Base-by-base conservation (phyloP, 2,329 filamentous ascomycete genomes). In the Graphium sp. region DNA sequence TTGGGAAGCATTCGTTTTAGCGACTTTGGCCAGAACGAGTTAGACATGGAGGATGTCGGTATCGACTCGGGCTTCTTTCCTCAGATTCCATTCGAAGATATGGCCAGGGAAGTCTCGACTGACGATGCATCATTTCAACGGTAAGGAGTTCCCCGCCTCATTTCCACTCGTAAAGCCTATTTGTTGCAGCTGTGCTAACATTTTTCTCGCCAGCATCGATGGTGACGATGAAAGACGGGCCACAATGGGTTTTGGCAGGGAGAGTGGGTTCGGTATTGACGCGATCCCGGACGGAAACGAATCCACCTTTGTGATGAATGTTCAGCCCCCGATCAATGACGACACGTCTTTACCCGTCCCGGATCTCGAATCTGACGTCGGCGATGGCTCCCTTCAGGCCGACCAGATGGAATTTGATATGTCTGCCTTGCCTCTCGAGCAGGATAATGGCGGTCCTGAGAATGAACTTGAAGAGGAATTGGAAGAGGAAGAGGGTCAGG, bases 41-140 rank as follows among this genome's bases (percentile, higher is more conserved):
- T 57, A 12, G 40, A 42, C 5, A 55, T 53, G 2, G 54, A 56
- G 3, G 55, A 59, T 20, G 44, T 53, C 4, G 55, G 52, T 0
- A 49, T 59, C 9, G 56, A 59, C 33, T 60, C 60, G 0, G 64
- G 59, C 3, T 67, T 69, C 38, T 68, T 69, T 31, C 60, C 63
- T 0, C 56, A 53, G 2, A 45, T 58, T 12, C 48, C 45, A 2
- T 37, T 60, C 7, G 52, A 60, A 22, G 55, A 62, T 29, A 45
- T 61, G 9, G 54, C 46, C 4, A 44, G 41, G 7, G 47, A 52
- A 7, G 47, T 50, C 4, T 43, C 51, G 9, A 47, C 49, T 8
- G 56, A 56, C 16, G 48, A 59, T 26, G 41, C 46, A 4, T 53
- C 53, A 3, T 51, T 59, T 31, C 58, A 62, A 33, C 50, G 56